Evolutionary conservation across 768 basidiomycete genomes (phyloP), one percentile per base, ranked within the genome.

Genomic region (Amanita rubescens): DNA sequence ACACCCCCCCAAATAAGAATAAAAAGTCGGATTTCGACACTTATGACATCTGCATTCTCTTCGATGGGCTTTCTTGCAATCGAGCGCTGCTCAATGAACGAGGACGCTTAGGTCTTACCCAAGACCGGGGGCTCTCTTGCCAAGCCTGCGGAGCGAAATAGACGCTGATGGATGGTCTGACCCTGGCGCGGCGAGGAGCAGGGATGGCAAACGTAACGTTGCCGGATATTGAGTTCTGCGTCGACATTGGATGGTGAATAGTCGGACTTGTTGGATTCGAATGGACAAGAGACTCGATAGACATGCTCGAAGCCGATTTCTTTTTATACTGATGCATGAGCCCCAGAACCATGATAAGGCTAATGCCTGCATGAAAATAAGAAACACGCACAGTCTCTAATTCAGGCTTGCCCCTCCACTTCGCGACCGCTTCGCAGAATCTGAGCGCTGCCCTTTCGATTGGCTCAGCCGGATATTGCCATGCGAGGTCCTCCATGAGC

Each of bases 381-480:
- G 56, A 53, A 57, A 25, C 30, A 62, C 76, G 62, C 55, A 88
- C 87, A 3, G 82, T 85, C 68, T 89, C 86, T 7, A 93, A 75
- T 59, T 92, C 90, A 34, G 90, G 90, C 62, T 85, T 87, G 2
- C 90, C 90, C 59, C 89, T 72, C 90, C 90, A 93, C 49, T 78
- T 79, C 1, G 86, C 81, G 41, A 92, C 76, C 33, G 87, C 87
- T 63, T 93, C 90, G 61, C 84, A 90, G 62, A 88, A 93, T 47
- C 87, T 73, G 5, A 90, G 74, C 0, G 86, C 81, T 25, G 85
- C 83, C 17, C 88, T 76, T 62, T 93, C 90, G 14, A 91, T 79
- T 19, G 87, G 84, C 60, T 92, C 88, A 1, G 85, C 82, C 27
- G 90, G 88, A 63, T 84, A 92, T 59, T 82, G 80, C 80, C 84